phyloP scores from a whole-genome alignment of 2,329 filamentous ascomycete species.

The Cercospora beticola region DNA sequence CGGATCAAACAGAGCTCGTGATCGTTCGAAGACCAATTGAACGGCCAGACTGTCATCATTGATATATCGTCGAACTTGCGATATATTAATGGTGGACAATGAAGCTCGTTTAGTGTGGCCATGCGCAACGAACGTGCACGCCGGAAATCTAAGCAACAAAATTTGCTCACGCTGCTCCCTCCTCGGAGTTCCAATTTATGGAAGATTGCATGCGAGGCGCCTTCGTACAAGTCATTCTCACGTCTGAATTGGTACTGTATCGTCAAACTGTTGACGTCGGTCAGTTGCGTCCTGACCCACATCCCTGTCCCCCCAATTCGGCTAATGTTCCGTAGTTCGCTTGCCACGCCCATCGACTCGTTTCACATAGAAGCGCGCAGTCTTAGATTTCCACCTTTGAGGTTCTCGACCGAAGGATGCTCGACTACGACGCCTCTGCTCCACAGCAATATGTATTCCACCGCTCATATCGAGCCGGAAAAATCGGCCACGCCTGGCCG shows the following conservation, averaged over 20 bases:
- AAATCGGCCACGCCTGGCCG: neutral
- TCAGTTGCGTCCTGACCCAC: neutral
- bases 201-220: neutral
- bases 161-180: neutral
- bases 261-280: neutral
- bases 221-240: neutral
- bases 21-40: neutral
- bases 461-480: neutral
- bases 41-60: neutral
- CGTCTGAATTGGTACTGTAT: neutral
- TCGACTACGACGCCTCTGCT: neutral
- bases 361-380: constrained; percentile 10
- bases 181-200: neutral
- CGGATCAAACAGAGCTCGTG: neutral
- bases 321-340: neutral
- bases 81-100: neutral
- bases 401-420: neutral
- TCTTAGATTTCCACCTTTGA: constrained; percentile 4
- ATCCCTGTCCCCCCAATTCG: neutral
- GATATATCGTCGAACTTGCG: neutral
- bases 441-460: neutral
- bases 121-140: neutral
- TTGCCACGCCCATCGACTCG: constrained; percentile 7
- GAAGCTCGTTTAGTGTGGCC: neutral
- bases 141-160: neutral